These are phyloP conservation scores for Dryadomyces quercus-mongolicae DNA, from an alignment of 2,329 filamentous ascomycete species.

Conservation along the genomic window DNA sequence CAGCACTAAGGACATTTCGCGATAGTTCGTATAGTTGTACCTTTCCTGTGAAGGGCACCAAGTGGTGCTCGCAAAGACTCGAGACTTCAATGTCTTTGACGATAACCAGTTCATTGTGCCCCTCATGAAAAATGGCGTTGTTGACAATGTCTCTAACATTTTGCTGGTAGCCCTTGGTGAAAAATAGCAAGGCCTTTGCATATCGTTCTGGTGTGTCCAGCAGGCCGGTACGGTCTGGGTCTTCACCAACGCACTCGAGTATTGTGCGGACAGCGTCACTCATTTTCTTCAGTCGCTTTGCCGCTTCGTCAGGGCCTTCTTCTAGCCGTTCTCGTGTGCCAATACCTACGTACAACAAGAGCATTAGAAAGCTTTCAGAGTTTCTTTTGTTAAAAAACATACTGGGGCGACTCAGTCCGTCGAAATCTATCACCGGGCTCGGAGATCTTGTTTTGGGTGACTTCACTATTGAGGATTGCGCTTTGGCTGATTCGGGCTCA, in stretches of 20 bases:
- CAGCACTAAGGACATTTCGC: too few species aligned
- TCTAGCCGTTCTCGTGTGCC: conserved; percentile 54
- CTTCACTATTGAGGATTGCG: conserved; percentile 14
- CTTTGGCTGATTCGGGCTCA: conserved; percentile 23
- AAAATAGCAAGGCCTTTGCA: conserved; percentile 88
- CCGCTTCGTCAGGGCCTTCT: conserved; percentile 39
- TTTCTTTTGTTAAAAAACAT: conserved; percentile 12
- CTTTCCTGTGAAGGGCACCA: conserved; percentile 94
- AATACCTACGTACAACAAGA: conserved; percentile 26
- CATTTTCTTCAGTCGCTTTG: conserved; percentile 43
- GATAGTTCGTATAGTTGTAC: conserved; percentile 25
- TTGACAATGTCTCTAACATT: conserved; percentile 89
- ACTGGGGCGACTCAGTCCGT: conserved; percentile 49
- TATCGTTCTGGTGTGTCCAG: conserved; percentile 70
- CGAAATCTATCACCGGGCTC: conserved; percentile 48
- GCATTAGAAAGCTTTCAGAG: neutral
- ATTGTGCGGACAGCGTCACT: conserved; percentile 51
- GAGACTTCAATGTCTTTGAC: conserved; percentile 96
- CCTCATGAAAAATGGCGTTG: conserved; percentile 87
- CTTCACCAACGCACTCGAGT: conserved; percentile 57
- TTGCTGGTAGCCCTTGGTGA: conserved; percentile 95
- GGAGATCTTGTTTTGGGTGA: conserved; percentile 31
- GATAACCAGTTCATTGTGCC: conserved; percentile 94
- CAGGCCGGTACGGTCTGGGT: conserved; percentile 52
- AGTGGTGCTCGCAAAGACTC: conserved; percentile 90